Evolutionary conservation across 805 yeast species (phyloP), one percentile per base, ranked within the genome.

Genomic region (Wickerhamiella azymoides): DNA sequence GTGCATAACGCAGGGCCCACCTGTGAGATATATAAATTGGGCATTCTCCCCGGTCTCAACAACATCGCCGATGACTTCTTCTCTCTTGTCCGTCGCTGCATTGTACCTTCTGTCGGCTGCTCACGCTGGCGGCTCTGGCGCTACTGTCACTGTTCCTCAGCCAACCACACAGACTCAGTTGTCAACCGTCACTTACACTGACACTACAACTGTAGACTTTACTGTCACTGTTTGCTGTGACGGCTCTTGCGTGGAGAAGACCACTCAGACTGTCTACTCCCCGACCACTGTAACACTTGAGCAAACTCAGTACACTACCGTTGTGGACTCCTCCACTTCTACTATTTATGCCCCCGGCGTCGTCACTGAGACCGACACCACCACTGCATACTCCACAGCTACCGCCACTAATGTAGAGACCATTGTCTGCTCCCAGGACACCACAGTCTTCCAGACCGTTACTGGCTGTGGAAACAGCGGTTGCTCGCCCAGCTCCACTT

Each of bases 151-250:
- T 17, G 45, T 42, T 18, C 40, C 39, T 11, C 27, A 36, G 45
- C 45, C 45, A 11, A 42, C 45, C 4, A 42, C 45, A 7, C 35
- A 35, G 28, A 42, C 45, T 9, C 36, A 42, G 40, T 14, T 33
- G 32, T 26, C 40, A 10, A 36, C 40, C 5, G 13, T 42, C 16
- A 42, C 45, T n/a, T 42, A 28, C 37, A 33, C 39, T 16, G 45
- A 42, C n/a, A 36, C 40, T 13, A 36, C 45, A 5, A 42, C 45
- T 9, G 27, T 42, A 24, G n/a, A 39, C 9, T 27, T 21, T 7
- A 42, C 45, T 26, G 28, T 42, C 18, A 42, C 45, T 9, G 45
- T 36, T 36, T 42, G 45, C 21, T 42, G 45, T 18, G 45, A 35
- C 5, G 45, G 45, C 21, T 36, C 36, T n/a, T 42, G 45, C 27